Evolutionary conservation across 805 yeast genomes (phyloP).

Genomic region (Pichia insulana): DNA sequence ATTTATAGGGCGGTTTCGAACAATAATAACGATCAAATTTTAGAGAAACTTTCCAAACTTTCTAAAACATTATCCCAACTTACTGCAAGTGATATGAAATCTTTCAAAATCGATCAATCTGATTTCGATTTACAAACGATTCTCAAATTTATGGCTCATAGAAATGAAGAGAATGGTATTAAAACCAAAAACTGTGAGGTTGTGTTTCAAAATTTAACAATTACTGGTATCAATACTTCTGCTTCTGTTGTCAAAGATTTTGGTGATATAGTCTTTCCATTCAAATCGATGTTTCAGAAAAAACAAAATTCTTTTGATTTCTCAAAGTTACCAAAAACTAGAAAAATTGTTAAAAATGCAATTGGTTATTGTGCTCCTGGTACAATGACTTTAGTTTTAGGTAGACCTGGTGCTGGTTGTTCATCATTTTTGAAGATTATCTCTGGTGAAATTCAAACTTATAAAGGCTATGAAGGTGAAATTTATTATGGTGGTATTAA

Average conservation of each 20-base stretch:
- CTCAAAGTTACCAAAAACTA: slow-evolving; percentile 11
- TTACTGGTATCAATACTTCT: slow-evolving; percentile 39
- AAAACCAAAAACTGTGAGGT: slow-evolving; percentile 34
- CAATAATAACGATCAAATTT: not conserved
- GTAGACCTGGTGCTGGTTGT: too few species aligned
- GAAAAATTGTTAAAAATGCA: slow-evolving; percentile 14
- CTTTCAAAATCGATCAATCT: slow-evolving; percentile 13
- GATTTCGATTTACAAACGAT: slow-evolving; percentile 34
- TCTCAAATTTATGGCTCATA: slow-evolving; percentile 30
- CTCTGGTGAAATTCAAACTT: too few species aligned
- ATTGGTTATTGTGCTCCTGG: slow-evolving; percentile 32
- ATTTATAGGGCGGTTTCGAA: too few species aligned
- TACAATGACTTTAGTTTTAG: too few species aligned
- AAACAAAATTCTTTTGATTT: slow-evolving; percentile 1
- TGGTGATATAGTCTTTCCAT: slow-evolving; percentile 30
- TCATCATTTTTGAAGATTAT: too few species aligned
- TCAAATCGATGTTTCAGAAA: slow-evolving; percentile 3
- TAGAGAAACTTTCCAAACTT: not conserved
- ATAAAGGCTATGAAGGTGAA: too few species aligned
- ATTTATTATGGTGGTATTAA: too few species aligned
- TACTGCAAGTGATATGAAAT: slow-evolving; percentile 15
- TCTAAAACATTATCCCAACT: slow-evolving; percentile 13
- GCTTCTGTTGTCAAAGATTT: slow-evolving; percentile 37
- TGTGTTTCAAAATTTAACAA: slow-evolving; percentile 33
- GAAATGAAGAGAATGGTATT: slow-evolving; percentile 38